phyloP scores from a whole-genome alignment of 164 flowering plant species.

The Chimonanthus praecox region DNA sequence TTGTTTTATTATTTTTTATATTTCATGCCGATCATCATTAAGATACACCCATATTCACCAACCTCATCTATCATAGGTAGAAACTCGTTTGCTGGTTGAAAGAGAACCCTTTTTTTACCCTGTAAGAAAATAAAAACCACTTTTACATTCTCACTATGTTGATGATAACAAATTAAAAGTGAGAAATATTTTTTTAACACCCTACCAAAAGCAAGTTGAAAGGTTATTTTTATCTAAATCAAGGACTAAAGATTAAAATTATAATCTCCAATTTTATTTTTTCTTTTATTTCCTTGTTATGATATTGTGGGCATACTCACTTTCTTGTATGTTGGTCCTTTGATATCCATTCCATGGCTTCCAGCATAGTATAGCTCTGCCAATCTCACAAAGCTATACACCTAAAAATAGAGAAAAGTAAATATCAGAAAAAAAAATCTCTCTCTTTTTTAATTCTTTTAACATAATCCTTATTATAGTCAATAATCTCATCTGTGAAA shows the following conservation, averaged over 20 bases:
- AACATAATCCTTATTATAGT: no score
- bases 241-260: no score
- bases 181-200: no score
- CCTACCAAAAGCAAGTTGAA: no score
- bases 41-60: background rate
- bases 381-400: slow-evolving; percentile 55
- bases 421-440: background rate
- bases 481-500: no score
- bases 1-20: no score
- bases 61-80: slow-evolving; percentile 23
- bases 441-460: background rate
- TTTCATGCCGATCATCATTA: background rate
- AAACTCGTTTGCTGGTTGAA: slow-evolving; percentile 19
- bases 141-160: background rate
- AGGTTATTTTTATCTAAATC: no score
- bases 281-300: no score
- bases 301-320: slow-evolving; percentile 15
- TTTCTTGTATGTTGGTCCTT: slow-evolving; percentile 54
- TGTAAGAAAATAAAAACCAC: background rate
- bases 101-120: slow-evolving; percentile 11
- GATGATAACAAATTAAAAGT: background rate
- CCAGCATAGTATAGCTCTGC: slow-evolving; percentile 82
- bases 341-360: slow-evolving; percentile 95
- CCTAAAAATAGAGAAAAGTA: slow-evolving; percentile 27
- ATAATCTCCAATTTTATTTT: no score